A percentile compares a stretch with the other conserved stretches of the same genome.
Evolutionary conservation across 345 rosid species (phyloP).

Genomic region (Salix purpurea): DNA sequence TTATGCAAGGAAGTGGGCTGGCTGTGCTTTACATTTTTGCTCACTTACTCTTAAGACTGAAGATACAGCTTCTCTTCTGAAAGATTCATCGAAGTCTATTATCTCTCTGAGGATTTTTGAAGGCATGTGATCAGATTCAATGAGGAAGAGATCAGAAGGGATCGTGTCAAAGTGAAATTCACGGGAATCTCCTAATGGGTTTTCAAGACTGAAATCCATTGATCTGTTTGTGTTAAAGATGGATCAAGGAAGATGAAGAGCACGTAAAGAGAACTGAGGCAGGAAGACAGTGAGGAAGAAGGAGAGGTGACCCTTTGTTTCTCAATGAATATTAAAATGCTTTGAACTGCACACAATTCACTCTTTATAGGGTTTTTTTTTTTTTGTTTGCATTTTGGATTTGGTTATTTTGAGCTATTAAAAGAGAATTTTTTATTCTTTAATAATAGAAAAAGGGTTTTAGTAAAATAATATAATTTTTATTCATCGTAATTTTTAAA

Average conservation of each 20-base stretch:
- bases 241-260: not conserved
- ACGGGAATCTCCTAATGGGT: constrained; percentile 43
- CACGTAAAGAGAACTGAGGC: not conserved
- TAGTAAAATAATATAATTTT: no score
- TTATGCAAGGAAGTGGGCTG: not conserved
- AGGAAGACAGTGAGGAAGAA: not conserved
- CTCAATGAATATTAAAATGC: not conserved
- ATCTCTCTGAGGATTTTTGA: constrained; percentile 33
- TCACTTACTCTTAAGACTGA: constrained; percentile 42
- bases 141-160: constrained; percentile 40
- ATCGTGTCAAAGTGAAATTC: constrained; percentile 16
- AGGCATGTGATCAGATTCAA: constrained; percentile 70
- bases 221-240: constrained; percentile 6
- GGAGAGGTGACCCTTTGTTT: not conserved
- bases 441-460: no score
- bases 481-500: no score
- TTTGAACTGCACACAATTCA: not conserved
- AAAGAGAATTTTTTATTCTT: not conserved
- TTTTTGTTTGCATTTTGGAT: no score
- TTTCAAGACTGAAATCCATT: constrained; percentile 77
- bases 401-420: not conserved
- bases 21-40: not conserved
- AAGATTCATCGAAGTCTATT: constrained; percentile 32
- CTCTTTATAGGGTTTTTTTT: not conserved
- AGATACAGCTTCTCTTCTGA: constrained; percentile 45